Base-by-base conservation (phyloP, 495 filamentous ascomycete genomes). In the Aspergillus sclerotiicarbonarius region DNA sequence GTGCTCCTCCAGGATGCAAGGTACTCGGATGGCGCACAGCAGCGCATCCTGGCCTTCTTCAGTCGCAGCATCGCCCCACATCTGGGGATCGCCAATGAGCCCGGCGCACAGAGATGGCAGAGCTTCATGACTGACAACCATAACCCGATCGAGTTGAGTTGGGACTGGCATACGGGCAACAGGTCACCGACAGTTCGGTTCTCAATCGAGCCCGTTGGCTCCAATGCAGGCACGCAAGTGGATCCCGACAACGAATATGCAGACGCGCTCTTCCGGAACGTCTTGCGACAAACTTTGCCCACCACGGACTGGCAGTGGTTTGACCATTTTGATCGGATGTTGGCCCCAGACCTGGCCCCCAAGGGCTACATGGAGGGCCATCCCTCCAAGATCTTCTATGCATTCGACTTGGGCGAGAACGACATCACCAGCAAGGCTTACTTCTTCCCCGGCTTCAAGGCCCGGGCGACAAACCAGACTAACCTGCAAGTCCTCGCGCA, bases 111-210 rank as follows among this genome's bases (percentile, higher is more conserved):
- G 6, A 30, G 44, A 29, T 54, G 53, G 53, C 21, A 30, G 25
- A 54, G 53, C 25, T 54, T 54, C 53, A 54, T 54, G 53, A 54
- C 53, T 8, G 53, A 54, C 20, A 39, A 54, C 25, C 53, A 54
- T 15, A 13, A 54, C 18, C 53, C 53, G 18, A 54, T 54, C 8
- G 53, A 54, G 25, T 39, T 54, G 12, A 54, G 53, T 39, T 54
- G 53, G 53, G 53, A 54, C 39, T 54, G 37, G 37, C 53, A 45
- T n/a, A 54, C 53, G 3, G 53, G 52, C 3, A 21, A 19, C 13
- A 35, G 35, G 30, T 2, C 31, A 4, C 50, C 50, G 4, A 52
- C 50, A 4, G 31, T 52, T 6, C 50, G 50, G 30, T 37, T 52
- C 31, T 52, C 50, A n/a, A 37, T 52, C 15, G 50, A 52, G 32